Evolutionary conservation across 2,329 filamentous ascomycete species (phyloP), one percentile per base, ranked within the genome.

Genomic region (Colletotrichum aenigma): DNA sequence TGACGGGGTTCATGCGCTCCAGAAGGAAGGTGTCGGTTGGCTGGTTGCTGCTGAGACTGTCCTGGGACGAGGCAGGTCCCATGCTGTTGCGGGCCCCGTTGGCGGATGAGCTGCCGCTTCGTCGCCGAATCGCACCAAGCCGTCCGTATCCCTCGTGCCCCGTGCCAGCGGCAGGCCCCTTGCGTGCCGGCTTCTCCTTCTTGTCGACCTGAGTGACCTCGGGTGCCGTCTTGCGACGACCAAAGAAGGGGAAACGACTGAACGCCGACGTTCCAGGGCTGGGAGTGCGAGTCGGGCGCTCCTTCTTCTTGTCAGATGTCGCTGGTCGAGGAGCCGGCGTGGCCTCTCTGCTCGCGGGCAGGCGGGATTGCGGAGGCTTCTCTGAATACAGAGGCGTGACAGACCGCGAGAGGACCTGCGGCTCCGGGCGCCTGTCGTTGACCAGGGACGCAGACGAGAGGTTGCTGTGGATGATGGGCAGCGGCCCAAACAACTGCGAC

Each of bases 131-230:
- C 7, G 89, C 86, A 4, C 92, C 92, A 71, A 95, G 87, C 71
- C 90, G 90, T 1, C 94, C 94, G 80, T 96, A 96, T 2, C 94
- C 94, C 85, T 98, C 96, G 80, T 98, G 96, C 0, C 96, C 96
- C 48, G 96, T 98, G n/a, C 96, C 96, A 55, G 96, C 96, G 18
- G 91, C 92, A 26, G 96, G 96, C 0, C 96, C 96, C 83, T 95
- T 96, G 32, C 94, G 90, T 28, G 87, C 76, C 9, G 87, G 81
- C 77, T 89, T 92, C 10, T 93, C 92, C 48, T 89, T 88, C 81
- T 90, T 92, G n/a, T 92, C 89, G 1, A 82, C 75, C 24, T 83
- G 83, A 13, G 84, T 76, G n/a, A 84, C 82, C 56, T 91, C 88
- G 6, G 90, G 82, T 1, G 91, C 88, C 1, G 91, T 88, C 83